Conservation (phyloP, 2,329 filamentous ascomycete species). For the Aureobasidium lini region DNA sequence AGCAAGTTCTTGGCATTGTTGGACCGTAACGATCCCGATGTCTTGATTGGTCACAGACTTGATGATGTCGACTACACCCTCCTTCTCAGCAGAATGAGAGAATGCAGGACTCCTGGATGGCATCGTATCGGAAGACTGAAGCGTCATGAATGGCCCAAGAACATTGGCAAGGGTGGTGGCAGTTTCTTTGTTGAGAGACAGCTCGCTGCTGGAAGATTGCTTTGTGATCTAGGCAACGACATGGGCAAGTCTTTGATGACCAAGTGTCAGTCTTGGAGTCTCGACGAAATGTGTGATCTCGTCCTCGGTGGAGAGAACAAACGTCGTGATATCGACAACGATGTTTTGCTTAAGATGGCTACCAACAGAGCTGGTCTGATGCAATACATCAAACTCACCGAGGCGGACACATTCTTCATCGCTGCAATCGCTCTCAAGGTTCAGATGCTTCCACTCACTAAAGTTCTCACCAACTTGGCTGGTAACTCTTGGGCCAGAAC, state of each 20-base stretch:
- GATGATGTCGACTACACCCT: constrained; percentile 96
- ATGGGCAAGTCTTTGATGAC: constrained; percentile 95
- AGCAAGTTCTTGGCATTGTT: constrained; percentile 85
- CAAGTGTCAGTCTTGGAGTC: constrained; percentile 95
- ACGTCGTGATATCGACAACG: constrained; percentile 81
- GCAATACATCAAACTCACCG: constrained; percentile 89
- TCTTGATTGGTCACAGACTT: constrained; percentile 88
- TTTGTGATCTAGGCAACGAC: constrained; percentile 93
- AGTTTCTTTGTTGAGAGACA: constrained; percentile 92
- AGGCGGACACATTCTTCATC: constrained; percentile 93
- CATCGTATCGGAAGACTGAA: constrained; percentile 84
- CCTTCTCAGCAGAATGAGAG: constrained; percentile 74
- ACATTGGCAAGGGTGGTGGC: constrained; percentile 75
- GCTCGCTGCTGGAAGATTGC: constrained; percentile 75
- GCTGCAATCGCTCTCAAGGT: constrained; percentile 81
- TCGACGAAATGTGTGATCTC: constrained; percentile 94
- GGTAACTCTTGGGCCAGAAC: constrained; percentile 98
- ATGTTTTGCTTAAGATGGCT: constrained; percentile 73
- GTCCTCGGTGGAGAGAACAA: constrained; percentile 68
- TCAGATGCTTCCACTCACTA: constrained; percentile 88
- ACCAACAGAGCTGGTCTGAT: constrained; percentile 75
- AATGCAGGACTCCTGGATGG: constrained; percentile 91
- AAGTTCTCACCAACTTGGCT: constrained; percentile 90
- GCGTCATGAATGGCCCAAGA: constrained; percentile 76
- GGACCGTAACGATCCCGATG: constrained; percentile 83